Conservation (phyloP, 1,284 basidiomycete genomes). For the Rhodotorula sp. region DNA sequence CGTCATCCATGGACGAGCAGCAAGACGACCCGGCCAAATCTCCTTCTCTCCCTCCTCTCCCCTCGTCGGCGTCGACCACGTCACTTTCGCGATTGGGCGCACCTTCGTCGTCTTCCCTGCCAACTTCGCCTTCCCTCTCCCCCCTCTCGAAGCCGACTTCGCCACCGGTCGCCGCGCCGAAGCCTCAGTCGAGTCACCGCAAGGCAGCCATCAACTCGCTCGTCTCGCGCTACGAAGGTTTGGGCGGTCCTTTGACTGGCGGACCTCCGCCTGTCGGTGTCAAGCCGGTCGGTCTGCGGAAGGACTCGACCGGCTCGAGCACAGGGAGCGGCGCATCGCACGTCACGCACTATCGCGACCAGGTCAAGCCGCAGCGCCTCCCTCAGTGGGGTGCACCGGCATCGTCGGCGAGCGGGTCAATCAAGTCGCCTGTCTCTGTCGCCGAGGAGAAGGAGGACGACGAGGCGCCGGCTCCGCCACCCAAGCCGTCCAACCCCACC, state of each 20-base stretch:
- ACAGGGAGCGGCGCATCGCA: constrained; percentile 1
- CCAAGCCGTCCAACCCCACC: constrained; percentile 12
- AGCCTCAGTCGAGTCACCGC: constrained; percentile 12
- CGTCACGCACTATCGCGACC: neutral
- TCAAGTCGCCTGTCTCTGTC: neutral
- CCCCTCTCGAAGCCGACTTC: constrained; percentile 11
- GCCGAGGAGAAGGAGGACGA: neutral
- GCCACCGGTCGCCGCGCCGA: constrained; percentile 16
- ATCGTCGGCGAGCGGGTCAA: neutral
- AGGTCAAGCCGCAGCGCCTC: constrained; percentile 3
- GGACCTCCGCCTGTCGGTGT: constrained; percentile 16
- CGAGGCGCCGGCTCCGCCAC: neutral
- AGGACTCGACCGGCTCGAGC: constrained; percentile 19
- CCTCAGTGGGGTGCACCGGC: constrained; percentile 6
- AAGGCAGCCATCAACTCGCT: constrained; percentile 36
- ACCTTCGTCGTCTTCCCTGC: neutral
- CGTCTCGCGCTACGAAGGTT: constrained; percentile 42
- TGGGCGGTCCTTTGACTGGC: constrained; percentile 6
- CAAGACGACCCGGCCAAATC: constrained; percentile 13
- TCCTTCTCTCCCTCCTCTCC: constrained; percentile 1
- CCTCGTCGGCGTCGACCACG: neutral
- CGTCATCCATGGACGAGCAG: constrained; percentile 3
- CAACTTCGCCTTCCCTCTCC: neutral
- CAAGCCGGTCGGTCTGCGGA: constrained; percentile 15
- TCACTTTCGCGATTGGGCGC: neutral